Base-by-base conservation (phyloP, 2,329 filamentous ascomycete species). In the Aureobasidium leucospermi region DNA sequence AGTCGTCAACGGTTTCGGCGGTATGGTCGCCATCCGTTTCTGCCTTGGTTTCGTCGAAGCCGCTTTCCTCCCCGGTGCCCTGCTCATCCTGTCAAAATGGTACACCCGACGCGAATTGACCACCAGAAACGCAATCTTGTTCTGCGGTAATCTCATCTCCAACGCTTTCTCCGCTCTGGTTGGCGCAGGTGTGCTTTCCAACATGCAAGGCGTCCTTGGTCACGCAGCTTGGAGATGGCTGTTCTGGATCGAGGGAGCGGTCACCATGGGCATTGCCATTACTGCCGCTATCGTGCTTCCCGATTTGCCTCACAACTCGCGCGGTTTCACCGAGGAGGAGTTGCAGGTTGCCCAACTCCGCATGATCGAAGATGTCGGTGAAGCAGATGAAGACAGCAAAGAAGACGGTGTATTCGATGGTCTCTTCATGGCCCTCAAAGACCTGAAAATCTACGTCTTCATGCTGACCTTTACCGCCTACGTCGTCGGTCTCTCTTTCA, bases 111-210 rank as follows among this genome's bases (percentile, higher is more conserved):
- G 74, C n/a, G 79, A 81, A 64, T 61, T 69, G 19, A 63, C 63
- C 3, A 62, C 61, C 5, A 57, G 67, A 13, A 67, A 63, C 42
- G 61, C 66, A 10, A 65, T 68, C 6, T 58, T 69, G 6, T 67
- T 66, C 59, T 64, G 63, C 31, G 67, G 66, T 23, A 65, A 64
- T 55, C 63, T 66, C 34, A 61, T 68, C 38, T 85, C 85, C 0
- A 85, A 85, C 3, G 86, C 87, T 2, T 89, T 90, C 65, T 86
- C 85, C 0, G 87, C 86, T 6, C 65, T 78, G 2, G 74, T 78
- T 23, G 75, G 75, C 11, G 75, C 76, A n/a, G 76, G 85, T 4
- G 86, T 90, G 57, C 85, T 81, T 1, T 73, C 77, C 16, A 81
- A 84, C 58, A 82, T 90, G 79, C 79, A 87, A 63, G 78, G 81